A percentile compares a stretch with the other conserved stretches of the same genome.
These are phyloP conservation scores for Eremochloa ophiuroides DNA, from an alignment of 176 grass and related monocot genomes.

Conservation along the genomic window DNA sequence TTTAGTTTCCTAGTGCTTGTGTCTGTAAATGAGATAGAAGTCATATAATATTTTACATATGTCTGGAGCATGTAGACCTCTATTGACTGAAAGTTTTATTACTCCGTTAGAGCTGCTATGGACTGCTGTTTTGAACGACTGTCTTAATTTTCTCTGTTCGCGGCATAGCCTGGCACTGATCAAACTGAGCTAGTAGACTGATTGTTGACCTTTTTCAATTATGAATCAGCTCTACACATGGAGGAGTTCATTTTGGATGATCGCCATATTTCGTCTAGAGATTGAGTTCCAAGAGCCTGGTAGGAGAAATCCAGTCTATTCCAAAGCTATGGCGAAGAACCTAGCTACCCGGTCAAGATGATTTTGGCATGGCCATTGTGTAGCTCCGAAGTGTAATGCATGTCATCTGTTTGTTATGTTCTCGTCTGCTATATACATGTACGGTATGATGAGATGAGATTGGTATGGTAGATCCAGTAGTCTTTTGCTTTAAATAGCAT, in stretches of 20 bases:
- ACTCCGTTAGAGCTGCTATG: not conserved
- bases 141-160: not conserved
- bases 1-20: not conserved
- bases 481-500: not conserved
- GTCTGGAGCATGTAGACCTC: not conserved
- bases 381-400: not conserved
- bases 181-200: not conserved
- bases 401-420: not conserved
- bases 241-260: not conserved
- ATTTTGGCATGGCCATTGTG: not conserved
- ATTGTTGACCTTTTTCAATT: not conserved
- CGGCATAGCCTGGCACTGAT: not conserved
- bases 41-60: not conserved
- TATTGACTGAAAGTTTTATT: not conserved
- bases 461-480: not conserved
- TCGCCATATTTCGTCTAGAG: not conserved
- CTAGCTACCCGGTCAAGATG: not conserved
- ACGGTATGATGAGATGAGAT: not conserved
- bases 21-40: not conserved
- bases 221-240: too few species aligned
- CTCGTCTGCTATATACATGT: not conserved
- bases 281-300: not conserved
- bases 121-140: not conserved
- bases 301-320: not conserved
- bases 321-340: not conserved